Evolutionary conservation across 2,329 filamentous ascomycete genomes (phyloP).

Genomic region (Alternaria sp.): DNA sequence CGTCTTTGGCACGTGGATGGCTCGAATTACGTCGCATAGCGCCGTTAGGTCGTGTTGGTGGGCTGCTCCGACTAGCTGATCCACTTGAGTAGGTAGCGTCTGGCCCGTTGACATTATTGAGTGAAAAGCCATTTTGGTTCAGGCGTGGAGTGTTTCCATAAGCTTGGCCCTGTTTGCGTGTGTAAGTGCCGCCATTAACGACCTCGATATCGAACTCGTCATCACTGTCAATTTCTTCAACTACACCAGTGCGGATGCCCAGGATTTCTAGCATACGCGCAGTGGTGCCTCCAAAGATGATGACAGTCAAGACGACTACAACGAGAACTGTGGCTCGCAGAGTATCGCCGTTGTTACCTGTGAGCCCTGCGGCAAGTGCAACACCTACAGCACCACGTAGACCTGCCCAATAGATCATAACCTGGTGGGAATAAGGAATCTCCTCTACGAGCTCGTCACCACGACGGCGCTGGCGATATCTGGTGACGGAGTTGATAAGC

Average conservation of each 20-base stretch:
- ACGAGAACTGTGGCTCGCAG: conserved; percentile 95
- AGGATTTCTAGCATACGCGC: conserved; percentile 97
- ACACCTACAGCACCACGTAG: conserved; percentile 95
- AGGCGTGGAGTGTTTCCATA: conserved; percentile 79
- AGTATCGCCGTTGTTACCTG: conserved; percentile 81
- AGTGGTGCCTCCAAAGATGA: conserved; percentile 98
- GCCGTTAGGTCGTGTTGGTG: conserved; percentile 51
- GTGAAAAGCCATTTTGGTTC: conserved; percentile 62
- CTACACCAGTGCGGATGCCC: conserved; percentile 93
- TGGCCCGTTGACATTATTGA: conserved; percentile 60
- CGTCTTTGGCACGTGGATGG: conserved; percentile 57
- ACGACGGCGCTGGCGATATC: conserved; percentile 80
- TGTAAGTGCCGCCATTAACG: conserved; percentile 73
- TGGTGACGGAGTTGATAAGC: conserved; percentile 91
- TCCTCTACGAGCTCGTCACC: conserved; percentile 77
- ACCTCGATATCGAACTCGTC: conserved; percentile 97
- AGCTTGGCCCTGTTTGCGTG: conserved; percentile 79
- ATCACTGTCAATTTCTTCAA: conserved; percentile 96
- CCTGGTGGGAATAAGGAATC: conserved; percentile 92
- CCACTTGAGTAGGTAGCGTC: conserved; percentile 69
- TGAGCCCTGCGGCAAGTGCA: conserved; percentile 87
- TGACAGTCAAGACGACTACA: conserved; percentile 95
- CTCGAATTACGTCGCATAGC: conserved; percentile 63
- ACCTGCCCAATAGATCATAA: conserved; percentile 99
- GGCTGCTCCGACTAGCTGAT: conserved; percentile 61